Base-by-base conservation (phyloP, 129 eudicot species). In the Gnaphalium uliginosum region DNA sequence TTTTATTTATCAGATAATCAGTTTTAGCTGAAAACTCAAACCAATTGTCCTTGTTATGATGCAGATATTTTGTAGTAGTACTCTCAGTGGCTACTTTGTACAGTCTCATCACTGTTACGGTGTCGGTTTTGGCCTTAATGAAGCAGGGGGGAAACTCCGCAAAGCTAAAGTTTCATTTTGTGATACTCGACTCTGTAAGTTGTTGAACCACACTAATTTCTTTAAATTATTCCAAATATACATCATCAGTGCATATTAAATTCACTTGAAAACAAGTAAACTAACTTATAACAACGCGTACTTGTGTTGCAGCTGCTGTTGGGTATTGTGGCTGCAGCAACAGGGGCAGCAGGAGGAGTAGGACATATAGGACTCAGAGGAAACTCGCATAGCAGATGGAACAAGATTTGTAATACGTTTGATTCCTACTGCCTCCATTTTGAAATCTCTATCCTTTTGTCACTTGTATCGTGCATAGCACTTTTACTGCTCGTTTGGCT, bases 291-390 rank as follows among this genome's bases (percentile, higher is more conserved):
- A 30, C 4, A 30, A 46, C 0, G 17, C 17, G 53, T 32, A 21
- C 54, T 25, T 21, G 46, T 57, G 62, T 35, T 66, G 85, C 92
- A 92, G 98, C 68, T 92, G 72, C 39, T 89, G 56, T 61, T 92
- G 78, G 89, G 92, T 27, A 86, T 92, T 7, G 80, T 84, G 43
- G 89, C 90, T 11, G 72, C 98, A 5, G 96, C 96, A 43, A 76
- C 87, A 5, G 98, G 96, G 71, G 73, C 96, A 82, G 84, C 83
- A 41, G 92, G 91, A 13, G 96, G 60, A 32, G 96, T 92, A 4
- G 96, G 75, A n/a, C 89, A 92, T 79, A 61, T 92, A 15, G 98
- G 98, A 58, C 70, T 87, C 18, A 89, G 77, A 79, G 97, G 97
- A 15, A 89, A 89, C 77, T 63, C 85, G n/a, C 93, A 89, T 53